Conservation (phyloP, 805 yeast genomes). For the Candida dajiaensis region DNA sequence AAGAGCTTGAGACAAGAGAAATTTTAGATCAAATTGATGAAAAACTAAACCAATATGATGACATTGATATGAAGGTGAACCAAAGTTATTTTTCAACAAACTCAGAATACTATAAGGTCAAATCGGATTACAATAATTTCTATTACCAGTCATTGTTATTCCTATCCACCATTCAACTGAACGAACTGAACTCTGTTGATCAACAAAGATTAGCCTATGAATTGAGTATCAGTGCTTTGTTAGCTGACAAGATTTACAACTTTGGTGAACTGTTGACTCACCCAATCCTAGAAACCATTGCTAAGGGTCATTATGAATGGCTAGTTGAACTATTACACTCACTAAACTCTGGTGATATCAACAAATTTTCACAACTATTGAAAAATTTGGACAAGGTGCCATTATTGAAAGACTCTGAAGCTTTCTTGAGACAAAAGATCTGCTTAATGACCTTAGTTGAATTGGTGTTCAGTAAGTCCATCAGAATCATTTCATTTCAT, state of each 20-base stretch:
- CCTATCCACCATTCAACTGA: conserved; percentile 63
- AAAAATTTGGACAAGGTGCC: conserved; percentile 42
- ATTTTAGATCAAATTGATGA: conserved; percentile 56
- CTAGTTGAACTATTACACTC: conserved; percentile 62
- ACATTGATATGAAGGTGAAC: conserved; percentile 58
- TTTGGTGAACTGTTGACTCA: conserved; percentile 93
- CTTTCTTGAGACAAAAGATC: conserved; percentile 81
- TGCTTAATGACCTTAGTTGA: conserved; percentile 90
- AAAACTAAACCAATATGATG: conserved; percentile 50
- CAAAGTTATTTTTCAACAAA: conserved; percentile 80
- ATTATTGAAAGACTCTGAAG: conserved; percentile 48
- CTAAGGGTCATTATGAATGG: conserved; percentile 54
- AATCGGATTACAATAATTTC: conserved; percentile 73
- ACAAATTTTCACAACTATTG: conserved; percentile 49
- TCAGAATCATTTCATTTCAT: conserved; percentile 64
- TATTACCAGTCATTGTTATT: conserved; percentile 79
- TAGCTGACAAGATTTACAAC: conserved; percentile 90
- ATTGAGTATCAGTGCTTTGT: conserved; percentile 75
- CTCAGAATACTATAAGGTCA: conserved; percentile 67
- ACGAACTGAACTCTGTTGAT: conserved; percentile 31
- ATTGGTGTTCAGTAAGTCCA: conserved; percentile 73
- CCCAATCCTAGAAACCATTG: conserved; percentile 59
- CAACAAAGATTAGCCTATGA: conserved; percentile 60
- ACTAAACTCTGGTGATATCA: conserved; percentile 74
- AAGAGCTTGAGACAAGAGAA: conserved; percentile 56